Evolutionary conservation across 805 yeast genomes (phyloP).

Genomic region (Grigorovia transvaalensis): DNA sequence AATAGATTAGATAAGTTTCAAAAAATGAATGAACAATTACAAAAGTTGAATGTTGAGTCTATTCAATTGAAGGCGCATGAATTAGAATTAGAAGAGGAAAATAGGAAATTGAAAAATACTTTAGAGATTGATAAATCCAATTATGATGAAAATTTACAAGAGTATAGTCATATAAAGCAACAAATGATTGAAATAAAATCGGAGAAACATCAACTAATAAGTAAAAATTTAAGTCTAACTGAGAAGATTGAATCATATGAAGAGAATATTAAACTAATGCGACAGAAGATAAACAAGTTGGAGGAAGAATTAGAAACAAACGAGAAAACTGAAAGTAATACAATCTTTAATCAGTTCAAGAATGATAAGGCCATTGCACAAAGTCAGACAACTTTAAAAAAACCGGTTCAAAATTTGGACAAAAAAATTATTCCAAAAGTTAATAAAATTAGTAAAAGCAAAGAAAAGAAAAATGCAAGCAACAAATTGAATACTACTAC

Average conservation of each 20-base stretch:
- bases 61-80: slow-evolving; percentile 23
- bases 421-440: background rate
- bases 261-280: slow-evolving; percentile 7
- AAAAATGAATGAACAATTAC: slow-evolving; percentile 21
- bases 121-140: slow-evolving; percentile 11
- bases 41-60: slow-evolving; percentile 23
- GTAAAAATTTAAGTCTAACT: slow-evolving; percentile 19
- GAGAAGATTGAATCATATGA: slow-evolving; percentile 19
- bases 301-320: slow-evolving; percentile 1
- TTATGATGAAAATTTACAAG: slow-evolving; percentile 13
- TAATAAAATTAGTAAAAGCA: background rate
- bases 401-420: background rate
- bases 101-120: slow-evolving; percentile 14
- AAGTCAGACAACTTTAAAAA: background rate
- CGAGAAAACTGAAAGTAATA: background rate
- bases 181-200: slow-evolving; percentile 11
- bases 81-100: slow-evolving; percentile 21
- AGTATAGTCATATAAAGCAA: slow-evolving; percentile 13
- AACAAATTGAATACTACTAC: no score
- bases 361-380: background rate
- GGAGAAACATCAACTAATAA: slow-evolving; percentile 13
- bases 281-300: slow-evolving; percentile 6
- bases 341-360: slow-evolving; percentile 1
- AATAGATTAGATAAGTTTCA: slow-evolving; percentile 12
- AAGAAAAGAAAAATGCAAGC: background rate